Conservation (phyloP, 768 basidiomycete genomes). For the Collybiopsis luxurians region DNA sequence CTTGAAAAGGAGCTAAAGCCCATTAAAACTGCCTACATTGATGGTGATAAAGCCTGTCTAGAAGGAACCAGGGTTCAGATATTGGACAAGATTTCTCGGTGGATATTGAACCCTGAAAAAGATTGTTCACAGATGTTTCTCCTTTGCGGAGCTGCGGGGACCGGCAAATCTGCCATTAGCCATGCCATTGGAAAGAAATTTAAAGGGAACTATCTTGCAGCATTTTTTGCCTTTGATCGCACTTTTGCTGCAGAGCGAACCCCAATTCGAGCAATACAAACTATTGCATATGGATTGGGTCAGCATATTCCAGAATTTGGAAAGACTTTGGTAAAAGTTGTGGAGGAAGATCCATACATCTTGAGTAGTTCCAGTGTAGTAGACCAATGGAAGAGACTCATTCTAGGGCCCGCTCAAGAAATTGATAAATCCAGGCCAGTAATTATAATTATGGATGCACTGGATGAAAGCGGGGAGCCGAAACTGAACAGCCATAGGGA, state of each 20-base stretch:
- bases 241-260: not conserved
- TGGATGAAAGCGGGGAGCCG: not conserved
- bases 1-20: too few relatives aligned
- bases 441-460: not conserved
- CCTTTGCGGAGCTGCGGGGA: not conserved
- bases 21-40: constrained; percentile 50
- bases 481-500: not conserved
- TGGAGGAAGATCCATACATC: not conserved
- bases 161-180: not conserved
- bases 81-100: not conserved
- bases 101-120: not conserved
- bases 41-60: constrained; percentile 20
- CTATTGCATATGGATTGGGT: not conserved
- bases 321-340: not conserved
- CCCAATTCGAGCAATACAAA: not conserved
- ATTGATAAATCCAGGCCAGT: not conserved
- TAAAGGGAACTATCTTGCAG: not conserved
- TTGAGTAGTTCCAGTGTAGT: not conserved
- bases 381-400: not conserved
- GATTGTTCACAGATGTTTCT: not conserved
- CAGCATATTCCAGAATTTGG: not conserved
- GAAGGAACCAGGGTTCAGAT: not conserved
- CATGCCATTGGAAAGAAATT: not conserved
- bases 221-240: not conserved
- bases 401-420: not conserved